Base-by-base conservation (phyloP, 2,329 filamentous ascomycete species). In the Colletotrichum eleusines region DNA sequence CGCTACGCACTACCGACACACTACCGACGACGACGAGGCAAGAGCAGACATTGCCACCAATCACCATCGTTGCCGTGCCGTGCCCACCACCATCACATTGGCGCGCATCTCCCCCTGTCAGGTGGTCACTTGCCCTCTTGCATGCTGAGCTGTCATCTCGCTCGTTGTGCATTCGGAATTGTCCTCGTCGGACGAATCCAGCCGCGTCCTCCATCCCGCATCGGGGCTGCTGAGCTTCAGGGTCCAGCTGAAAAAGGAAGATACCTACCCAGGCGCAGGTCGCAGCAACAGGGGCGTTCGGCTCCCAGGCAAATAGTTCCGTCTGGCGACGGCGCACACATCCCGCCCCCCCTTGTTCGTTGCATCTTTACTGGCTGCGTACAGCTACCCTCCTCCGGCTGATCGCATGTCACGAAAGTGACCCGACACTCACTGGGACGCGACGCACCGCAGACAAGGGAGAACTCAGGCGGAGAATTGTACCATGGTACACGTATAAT, bases 391-490 rank as follows among this genome's bases (percentile, higher is more conserved):
- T 40, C 62, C 62, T 28, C 23, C 42, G 42, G 58, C 44, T 63
- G 64, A 69, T 71, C 69, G 69, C 58, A 50, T 71, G 68, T 71
- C 64, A 69, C 63, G 51, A 63, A 65, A 68, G 50, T 51, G 35
- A 63, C 46, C 3, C 51, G 46, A 59, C 38, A 40, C 9, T 16
- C 50, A 58, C 64, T 51, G 53, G 40, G n/a, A 35, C n/a, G 20
- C 58, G 31, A 42, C 28, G 33, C 42, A 59, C 42, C 16, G 31
- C 23, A 31, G 18, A 51, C 40, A 33, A 33, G 46, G 31, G 28
- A 68, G 20, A 65, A 46, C 63, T 58, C 16, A 60, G 40, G 42
- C 51, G 8, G n/a, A 40, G 11, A 12, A 38, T 12, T 38, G 14
- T 12, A 14, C 35, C 9, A 38, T 3, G 20, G 20, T 46, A 46